Percentiles rank a stretch among this genome's conserved stretches.
Conservation (phyloP, 2,329 filamentous ascomycete genomes). For the Fusarium buharicum region DNA sequence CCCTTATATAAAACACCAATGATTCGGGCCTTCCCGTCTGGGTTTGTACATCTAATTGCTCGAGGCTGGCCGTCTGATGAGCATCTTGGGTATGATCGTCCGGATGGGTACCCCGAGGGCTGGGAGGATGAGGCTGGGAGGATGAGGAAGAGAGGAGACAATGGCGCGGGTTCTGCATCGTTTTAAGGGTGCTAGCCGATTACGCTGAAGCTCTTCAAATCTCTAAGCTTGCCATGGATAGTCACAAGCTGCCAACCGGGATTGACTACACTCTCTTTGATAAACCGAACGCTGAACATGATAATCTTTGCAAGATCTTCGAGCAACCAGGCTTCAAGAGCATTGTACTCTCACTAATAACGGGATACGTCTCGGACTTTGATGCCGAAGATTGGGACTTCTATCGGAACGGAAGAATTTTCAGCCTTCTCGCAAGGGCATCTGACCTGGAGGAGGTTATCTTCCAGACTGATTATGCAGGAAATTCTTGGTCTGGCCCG, state of each 20-base stretch:
- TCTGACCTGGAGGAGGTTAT: background rate
- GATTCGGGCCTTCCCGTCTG: constrained; percentile 6
- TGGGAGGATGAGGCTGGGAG: no score
- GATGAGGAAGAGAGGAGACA: background rate
- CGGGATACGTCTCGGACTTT: no score
- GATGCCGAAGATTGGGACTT: no score
- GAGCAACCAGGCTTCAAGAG: background rate
- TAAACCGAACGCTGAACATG: background rate
- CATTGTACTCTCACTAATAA: background rate
- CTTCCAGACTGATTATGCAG: background rate
- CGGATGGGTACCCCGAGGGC: no score
- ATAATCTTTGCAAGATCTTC: background rate
- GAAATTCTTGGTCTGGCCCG: background rate
- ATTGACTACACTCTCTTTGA: constrained; percentile 5
- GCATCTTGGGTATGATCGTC: background rate
- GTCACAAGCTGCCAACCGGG: background rate
- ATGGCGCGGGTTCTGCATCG: constrained; percentile 6
- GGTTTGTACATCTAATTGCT: constrained; percentile 5
- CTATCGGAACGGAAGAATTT: background rate
- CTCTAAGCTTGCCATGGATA: background rate
- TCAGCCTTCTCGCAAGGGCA: background rate
- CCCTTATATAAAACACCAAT: constrained; percentile 12
- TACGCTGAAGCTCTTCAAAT: background rate
- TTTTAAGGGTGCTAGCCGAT: background rate
- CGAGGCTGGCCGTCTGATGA: background rate